Base-by-base conservation (phyloP, 2,329 filamentous ascomycete genomes). In the Pseudocercospora musae region DNA sequence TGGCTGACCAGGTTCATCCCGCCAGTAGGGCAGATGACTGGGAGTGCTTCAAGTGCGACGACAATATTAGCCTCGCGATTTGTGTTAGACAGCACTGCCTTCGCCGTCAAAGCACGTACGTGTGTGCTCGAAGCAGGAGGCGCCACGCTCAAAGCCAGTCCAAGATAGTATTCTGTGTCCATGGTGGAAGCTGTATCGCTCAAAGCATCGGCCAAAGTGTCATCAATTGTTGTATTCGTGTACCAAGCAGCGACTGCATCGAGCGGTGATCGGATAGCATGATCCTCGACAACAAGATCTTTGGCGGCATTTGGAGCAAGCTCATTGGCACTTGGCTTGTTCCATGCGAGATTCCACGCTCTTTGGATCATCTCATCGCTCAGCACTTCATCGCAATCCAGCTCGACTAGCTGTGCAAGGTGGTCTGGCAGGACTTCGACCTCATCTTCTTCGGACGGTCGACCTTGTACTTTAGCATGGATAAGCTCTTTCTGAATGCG, bases 231-330 rank as follows among this genome's bases (percentile, higher is more conserved):
- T 59, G 89, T 82, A 66, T 87, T 91, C 0, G 93, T 96, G 80
- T 88, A 95, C 93, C 93, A 97, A 1, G 93, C 91, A 6, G 93
- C 91, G 57, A 97, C 86, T 11, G 92, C 92, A 75, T 97, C 94
- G 67, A 97, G 85, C 0, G 93, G 91, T 18, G 91, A 95, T 57
- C 90, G 87, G 63, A 97, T 90, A 2, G 92, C 89, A 57, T 87
- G 86, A 71, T 97, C 94, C 62, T 95, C 90, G 2, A 95, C 90
- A 0, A 96, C 91, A 5, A 85, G 83, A 72, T 96, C 90, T 82
- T 96, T 89, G 53, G 90, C 87, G 57, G 89, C 86, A 66, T 91
- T 89, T 2, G 83, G 80, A 48, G 82, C 78, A 0, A 87, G 84
- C 29, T 88, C 86, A 70, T 90, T 81, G 1, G 87, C 86, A 0